Base-by-base conservation (phyloP, 2,329 filamentous ascomycete species). In the Stemphylium beticola region DNA sequence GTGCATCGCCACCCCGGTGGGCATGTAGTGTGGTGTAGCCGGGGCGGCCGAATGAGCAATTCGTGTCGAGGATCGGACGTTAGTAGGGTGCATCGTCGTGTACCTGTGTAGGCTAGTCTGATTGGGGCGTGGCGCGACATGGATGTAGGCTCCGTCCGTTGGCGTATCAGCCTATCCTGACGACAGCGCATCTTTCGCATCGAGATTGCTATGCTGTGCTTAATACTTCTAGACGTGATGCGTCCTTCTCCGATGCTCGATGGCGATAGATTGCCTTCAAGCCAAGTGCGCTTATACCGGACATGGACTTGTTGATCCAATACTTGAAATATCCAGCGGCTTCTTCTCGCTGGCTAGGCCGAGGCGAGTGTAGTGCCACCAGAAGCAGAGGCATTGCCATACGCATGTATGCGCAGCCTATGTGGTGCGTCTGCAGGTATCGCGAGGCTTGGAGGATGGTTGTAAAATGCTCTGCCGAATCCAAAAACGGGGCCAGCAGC, bases 321-420 rank as follows among this genome's bases (percentile, higher is more conserved):
- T 44, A 17, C 37, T 65, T 42, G 45, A 72, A 74, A 9, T 54
- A 56, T 0, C 12, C 18, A 3, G 62, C 52, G 12, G 67, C 65
- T 12, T 48, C 29, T 5, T 41, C 42, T 7, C 58, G 52, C 33
- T 71, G 68, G 43, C 38, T 52, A 11, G 17, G 14, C 26, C 26
- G 26, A 8, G 54, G 60, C 17, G 60, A 59, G 58, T 72, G 61
- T 24, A 72, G 42, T 2, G 66, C 64, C 14, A 74, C 69, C 3
- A 71, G 50, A 24, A 69, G 65, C 2, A 73, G 43, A 15, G 70
- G 68, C 7, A 63, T 62, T 5, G 66, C 65, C 62, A 73, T 70
- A 10, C 71, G 64, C 65, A 71, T 73, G 32, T 67, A 71, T 29
- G 68, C 65, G 43, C 62, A 67, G 0, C 68, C 69, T 29, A 69